Evolutionary conservation across 108 stramenopile species (phyloP), one percentile per base, ranked within the genome.

Genomic region (Schizochytrium sp.): DNA sequence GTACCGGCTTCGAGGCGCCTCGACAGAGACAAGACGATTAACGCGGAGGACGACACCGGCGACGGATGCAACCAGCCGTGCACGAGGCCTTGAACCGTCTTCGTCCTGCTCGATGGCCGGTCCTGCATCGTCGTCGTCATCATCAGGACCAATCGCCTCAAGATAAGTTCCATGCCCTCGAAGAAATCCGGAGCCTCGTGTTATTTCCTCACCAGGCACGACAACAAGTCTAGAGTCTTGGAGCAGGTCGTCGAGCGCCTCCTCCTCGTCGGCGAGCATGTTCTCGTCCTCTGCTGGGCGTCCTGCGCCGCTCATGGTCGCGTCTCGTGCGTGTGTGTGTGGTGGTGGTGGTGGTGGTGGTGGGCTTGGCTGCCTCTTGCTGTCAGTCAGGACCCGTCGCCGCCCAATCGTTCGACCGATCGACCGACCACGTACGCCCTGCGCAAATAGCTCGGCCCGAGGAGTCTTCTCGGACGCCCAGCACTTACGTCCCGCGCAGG

Each of bases 81-180:
- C 95, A 94, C 88, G 89, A 90, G 16, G 91, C 72, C 41, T 34
- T 29, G 60, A 60, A 5, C 89, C 92, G 25, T 90, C 71, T 12
- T 89, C 89, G 21, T 60, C 89, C 34, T 88, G 89, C 14, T 90
- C 89, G 5, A 45, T 1, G 25, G 23, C 47, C 1, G 58, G 34
- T 3, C 28, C 91, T 3, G 43, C 89, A 47, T 89, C 83, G 0
- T 88, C 91, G 57, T 69, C 28, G 58, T 91, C 58, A 88, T 90
- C 91, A 69, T 91, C 91, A 10, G 57, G 58, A 21, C 53, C 47
- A 44, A 72, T 89, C 89, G 44, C 92, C 91, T 97, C 95, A 8
- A 98, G 92, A 91, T 97, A 99, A 3, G 98, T 98, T 21, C 98
- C 98, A 88, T 99, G 97, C n/a, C 98, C 98, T 25, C 98, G 96